A percentile compares a stretch with the other conserved stretches of the same genome.
These are phyloP conservation scores for Rhododendron molle DNA, from an alignment of 148 eudicot genomes.

Conservation along the genomic window DNA sequence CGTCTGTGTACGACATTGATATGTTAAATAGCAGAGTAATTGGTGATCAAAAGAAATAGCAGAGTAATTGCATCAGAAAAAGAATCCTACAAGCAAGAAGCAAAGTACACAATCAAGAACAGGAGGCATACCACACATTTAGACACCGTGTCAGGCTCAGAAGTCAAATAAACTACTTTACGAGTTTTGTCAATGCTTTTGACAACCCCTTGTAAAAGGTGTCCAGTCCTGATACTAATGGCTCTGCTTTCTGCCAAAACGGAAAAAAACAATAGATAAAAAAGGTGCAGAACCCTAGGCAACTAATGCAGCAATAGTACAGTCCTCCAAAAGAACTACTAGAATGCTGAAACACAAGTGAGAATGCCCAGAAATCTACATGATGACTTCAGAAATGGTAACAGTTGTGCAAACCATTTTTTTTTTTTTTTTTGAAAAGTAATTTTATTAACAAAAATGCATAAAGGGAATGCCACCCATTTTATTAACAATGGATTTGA, in stretches of 20 bases:
- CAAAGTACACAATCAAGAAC: background rate
- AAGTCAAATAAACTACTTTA: slow-evolving; percentile 71
- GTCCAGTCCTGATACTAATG: slow-evolving; percentile 36
- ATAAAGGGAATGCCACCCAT: background rate
- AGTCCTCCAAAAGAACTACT: background rate
- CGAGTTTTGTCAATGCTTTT: slow-evolving; percentile 76
- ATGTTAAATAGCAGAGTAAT: slow-evolving; percentile 11
- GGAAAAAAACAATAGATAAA: background rate
- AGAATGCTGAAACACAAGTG: background rate
- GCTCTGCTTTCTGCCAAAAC: slow-evolving; percentile 39
- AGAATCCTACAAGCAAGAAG: background rate
- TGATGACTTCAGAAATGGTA: background rate
- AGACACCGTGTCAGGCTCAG: slow-evolving; percentile 55
- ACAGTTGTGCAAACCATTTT: background rate
- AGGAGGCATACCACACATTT: slow-evolving; percentile 69
- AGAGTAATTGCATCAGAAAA: slow-evolving; percentile 2
- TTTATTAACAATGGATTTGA: background rate
- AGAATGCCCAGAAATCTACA: slow-evolving; percentile 1
- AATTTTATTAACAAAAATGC: background rate
- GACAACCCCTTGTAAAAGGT: slow-evolving; percentile 81
- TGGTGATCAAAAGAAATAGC: slow-evolving; percentile 1
- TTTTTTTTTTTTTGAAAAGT: background rate
- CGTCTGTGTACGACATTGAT: slow-evolving; percentile 39
- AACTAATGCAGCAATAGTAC: background rate
- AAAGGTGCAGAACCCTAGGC: background rate